Conservation (phyloP, 768 basidiomycete species). For the Hygrophoropsis aurantiaca region DNA sequence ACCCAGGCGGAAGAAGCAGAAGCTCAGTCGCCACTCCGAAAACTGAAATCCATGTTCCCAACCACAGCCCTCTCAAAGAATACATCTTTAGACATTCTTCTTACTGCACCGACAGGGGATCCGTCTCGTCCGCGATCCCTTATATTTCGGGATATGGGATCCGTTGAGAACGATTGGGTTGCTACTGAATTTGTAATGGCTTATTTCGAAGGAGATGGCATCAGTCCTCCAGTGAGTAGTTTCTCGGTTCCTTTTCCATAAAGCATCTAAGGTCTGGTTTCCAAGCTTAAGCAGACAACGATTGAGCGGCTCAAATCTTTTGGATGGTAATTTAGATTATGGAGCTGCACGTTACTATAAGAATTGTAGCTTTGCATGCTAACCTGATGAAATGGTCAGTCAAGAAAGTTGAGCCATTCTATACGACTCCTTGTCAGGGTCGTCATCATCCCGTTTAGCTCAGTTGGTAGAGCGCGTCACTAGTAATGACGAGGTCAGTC, state of each 20-base stretch:
- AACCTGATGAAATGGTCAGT: no score
- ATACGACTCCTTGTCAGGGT: neutral
- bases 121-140: slow-evolving; percentile 51
- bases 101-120: slow-evolving; percentile 51
- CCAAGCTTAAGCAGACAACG: slow-evolving; percentile 29
- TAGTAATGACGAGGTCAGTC: slow-evolving; percentile 72
- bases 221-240: slow-evolving; percentile 67
- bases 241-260: neutral
- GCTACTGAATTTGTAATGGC: slow-evolving; percentile 70
- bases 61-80: slow-evolving; percentile 67
- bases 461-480: slow-evolving; percentile 65
- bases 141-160: slow-evolving; percentile 71
- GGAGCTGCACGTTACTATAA: no score
- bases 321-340: slow-evolving; percentile 11
- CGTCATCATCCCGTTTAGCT: slow-evolving; percentile 32
- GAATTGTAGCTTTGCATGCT: no score
- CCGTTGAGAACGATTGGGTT: slow-evolving; percentile 72
- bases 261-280: neutral
- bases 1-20: slow-evolving; percentile 58
- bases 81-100: slow-evolving; percentile 65
- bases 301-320: slow-evolving; percentile 21
- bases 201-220: slow-evolving; percentile 70
- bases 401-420: neutral
- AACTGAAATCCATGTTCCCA: slow-evolving; percentile 77
- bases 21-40: slow-evolving; percentile 62